phyloP scores from a whole-genome alignment of 2,329 filamentous ascomycete species.

The Trichoderma simmonsii region DNA sequence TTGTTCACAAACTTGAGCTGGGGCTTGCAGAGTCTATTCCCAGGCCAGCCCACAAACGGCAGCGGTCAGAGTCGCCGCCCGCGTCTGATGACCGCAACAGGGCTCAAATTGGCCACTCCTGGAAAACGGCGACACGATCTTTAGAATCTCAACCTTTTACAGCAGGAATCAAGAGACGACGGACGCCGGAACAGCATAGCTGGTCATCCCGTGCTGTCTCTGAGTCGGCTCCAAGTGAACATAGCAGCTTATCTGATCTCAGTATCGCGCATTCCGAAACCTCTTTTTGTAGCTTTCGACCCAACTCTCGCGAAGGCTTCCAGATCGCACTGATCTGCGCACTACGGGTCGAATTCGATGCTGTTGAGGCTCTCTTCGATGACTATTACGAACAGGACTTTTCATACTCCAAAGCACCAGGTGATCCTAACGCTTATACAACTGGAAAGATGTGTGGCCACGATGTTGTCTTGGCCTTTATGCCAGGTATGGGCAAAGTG shows the following conservation, averaged over 20 bases:
- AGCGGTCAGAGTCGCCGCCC: conserved; percentile 14
- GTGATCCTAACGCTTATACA: conserved; percentile 31
- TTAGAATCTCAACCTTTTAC: not conserved
- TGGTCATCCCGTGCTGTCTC: not conserved
- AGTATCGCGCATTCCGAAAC: not conserved
- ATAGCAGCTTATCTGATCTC: not conserved
- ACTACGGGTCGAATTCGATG: conserved; percentile 22
- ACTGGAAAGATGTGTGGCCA: conserved; percentile 23
- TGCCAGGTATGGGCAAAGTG: conserved; percentile 25
- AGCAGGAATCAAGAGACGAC: not conserved
- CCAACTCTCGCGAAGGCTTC: conserved; percentile 15
- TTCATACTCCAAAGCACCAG: conserved; percentile 25
- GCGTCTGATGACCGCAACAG: not conserved
- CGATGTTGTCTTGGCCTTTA: conserved; percentile 26
- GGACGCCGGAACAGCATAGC: not conserved
- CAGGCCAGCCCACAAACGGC: not conserved
- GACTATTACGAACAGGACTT: conserved; percentile 19
- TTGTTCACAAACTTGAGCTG: conserved; percentile 12
- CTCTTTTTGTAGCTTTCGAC: not conserved
- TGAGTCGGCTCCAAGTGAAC: not conserved
- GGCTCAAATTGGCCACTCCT: not conserved
- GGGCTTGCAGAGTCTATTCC: conserved; percentile 3
- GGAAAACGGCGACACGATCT: not conserved
- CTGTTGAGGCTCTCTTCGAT: conserved; percentile 23
- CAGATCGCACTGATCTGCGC: conserved; percentile 25